Conservation (phyloP, 129 eudicot species). For the Lactuca sativa region DNA sequence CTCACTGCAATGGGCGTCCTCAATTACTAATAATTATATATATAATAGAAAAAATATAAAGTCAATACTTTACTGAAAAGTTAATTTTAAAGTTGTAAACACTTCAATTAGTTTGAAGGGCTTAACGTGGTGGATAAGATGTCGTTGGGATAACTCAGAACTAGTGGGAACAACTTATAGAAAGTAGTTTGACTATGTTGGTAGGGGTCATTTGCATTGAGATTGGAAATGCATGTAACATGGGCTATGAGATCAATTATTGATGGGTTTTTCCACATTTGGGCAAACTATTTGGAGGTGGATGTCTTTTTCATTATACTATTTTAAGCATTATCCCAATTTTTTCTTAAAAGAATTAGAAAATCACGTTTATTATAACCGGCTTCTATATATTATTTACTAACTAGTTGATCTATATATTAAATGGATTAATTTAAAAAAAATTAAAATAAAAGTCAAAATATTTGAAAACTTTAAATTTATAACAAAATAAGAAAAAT, state of each 20-base stretch:
- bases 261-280: slow-evolving; percentile 27
- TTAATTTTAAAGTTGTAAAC: not conserved
- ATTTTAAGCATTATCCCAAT: not conserved
- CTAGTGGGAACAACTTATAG: slow-evolving; percentile 17
- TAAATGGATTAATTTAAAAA: no score
- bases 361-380: not conserved
- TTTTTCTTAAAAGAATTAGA: not conserved
- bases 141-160: slow-evolving; percentile 17
- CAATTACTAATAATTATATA: not conserved
- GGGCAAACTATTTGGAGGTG: slow-evolving; percentile 22
- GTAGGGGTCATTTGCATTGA: slow-evolving; percentile 35
- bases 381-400: no score
- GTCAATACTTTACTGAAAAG: not conserved
- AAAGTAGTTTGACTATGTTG: slow-evolving; percentile 20
- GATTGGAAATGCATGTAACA: slow-evolving; percentile 30
- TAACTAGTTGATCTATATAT: no score
- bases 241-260: slow-evolving; percentile 18
- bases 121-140: slow-evolving; percentile 17
- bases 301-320: slow-evolving; percentile 23
- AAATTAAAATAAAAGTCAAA: no score
- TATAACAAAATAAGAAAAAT: no score
- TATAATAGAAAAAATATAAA: not conserved
- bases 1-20: not conserved
- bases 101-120: not conserved
- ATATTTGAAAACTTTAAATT: no score